Conservation (phyloP, 176 grass and related monocot species). For the Cocos nucifera region DNA sequence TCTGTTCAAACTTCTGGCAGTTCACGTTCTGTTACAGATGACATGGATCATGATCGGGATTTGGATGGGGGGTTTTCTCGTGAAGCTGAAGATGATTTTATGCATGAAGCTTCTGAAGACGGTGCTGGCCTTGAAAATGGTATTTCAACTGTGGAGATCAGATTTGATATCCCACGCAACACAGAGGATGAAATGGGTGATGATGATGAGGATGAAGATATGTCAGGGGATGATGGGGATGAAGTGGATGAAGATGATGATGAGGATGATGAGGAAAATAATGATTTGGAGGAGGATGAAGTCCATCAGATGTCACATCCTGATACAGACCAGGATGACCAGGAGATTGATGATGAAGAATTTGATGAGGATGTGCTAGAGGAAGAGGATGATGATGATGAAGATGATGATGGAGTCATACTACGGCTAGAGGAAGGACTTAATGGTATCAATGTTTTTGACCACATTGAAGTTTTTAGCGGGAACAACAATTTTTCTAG, state of each 20-base stretch:
- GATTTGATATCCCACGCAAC: slow-evolving; percentile 69
- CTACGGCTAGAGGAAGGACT: slow-evolving; percentile 88
- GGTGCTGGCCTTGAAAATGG: slow-evolving; percentile 51
- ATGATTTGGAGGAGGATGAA: slow-evolving; percentile 86
- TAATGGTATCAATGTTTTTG: slow-evolving; percentile 98
- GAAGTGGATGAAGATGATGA: slow-evolving; percentile 33
- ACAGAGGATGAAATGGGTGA: too few species aligned
- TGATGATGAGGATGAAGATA: slow-evolving; percentile 39
- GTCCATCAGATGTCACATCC: slow-evolving; percentile 77
- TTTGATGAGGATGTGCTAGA: slow-evolving; percentile 96
- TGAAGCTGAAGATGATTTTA: slow-evolving; percentile 89
- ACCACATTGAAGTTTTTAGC: slow-evolving; percentile 93
- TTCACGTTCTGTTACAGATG: slow-evolving; percentile 73
- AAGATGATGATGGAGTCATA: slow-evolving; percentile 80
- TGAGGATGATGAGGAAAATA: slow-evolving; percentile 68
- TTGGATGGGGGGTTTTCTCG: slow-evolving; percentile 46
- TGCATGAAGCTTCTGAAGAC: slow-evolving; percentile 88
- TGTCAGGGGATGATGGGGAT: slow-evolving; percentile 48
- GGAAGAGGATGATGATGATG: slow-evolving; percentile 91
- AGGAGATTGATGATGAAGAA: slow-evolving; percentile 95
- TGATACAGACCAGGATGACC: slow-evolving; percentile 93
- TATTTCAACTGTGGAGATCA: slow-evolving; percentile 85
- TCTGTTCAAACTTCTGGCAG: slow-evolving; percentile 48
- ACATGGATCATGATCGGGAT: slow-evolving; percentile 86
- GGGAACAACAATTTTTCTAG: slow-evolving; percentile 50